Evolutionary conservation across 2,329 filamentous ascomycete species (phyloP), one percentile per base, ranked within the genome.

Genomic region (Fusarium multiceps): DNA sequence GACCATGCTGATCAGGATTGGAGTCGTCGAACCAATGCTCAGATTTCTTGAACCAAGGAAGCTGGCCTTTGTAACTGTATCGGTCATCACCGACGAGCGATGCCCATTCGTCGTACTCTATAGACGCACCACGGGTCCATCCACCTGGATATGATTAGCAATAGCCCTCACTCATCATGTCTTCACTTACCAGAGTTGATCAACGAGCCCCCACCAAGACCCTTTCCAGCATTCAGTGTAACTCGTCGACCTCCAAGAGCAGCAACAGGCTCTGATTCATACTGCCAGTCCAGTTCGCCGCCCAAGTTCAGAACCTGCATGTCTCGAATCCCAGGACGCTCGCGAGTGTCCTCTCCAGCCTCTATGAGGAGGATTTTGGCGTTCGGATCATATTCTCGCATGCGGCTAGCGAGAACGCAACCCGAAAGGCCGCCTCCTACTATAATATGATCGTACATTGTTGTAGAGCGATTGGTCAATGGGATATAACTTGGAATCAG

Each of bases 61-160:
- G 76, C 30, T 86, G 78, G 12, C 79, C 79, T 6, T 83, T 74
- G 58, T 83, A 85, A 62, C 79, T 80, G 79, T 85, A 88, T 4
- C 77, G 74, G 2, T 79, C 49, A 55, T 87, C 83, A 1, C 46
- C 49, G 37, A 77, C 68, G 18, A 72, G 23, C 16, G 72, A 40
- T 20, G 74, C 56, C 85, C 84, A 86, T 46, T 79, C 76, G 23
- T 86, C 79, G 18, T 82, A 87, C 66, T 86, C 84, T 8, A 74
- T 71, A 4, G 76, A 74, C 32, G 80, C 78, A 3, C 83, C 84
- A 30, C 84, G 82, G 25, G 81, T 81, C 78, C 83, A 84, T 7
- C 75, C 76, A 8, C 79, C 80, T 75, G 12, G 8, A 9, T 6
- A 2, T 13, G 6, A 2, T 45, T 21, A 54, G 41, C 6, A 21